Conservation (phyloP, 2,329 filamentous ascomycete genomes). For the Ilyonectria sp. region DNA sequence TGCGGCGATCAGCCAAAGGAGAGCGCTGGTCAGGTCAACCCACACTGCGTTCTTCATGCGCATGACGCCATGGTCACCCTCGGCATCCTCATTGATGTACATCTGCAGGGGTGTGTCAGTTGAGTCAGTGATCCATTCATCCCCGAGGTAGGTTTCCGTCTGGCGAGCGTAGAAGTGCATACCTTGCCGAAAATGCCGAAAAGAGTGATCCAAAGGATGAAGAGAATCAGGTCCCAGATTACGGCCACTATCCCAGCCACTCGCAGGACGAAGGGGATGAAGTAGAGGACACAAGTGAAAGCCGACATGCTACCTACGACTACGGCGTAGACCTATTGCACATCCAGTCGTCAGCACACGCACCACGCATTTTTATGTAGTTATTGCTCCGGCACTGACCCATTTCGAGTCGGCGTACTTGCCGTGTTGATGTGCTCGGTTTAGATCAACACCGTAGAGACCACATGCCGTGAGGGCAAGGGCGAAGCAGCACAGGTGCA, state of each 20-base stretch:
- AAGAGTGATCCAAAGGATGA: constrained; percentile 84
- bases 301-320: constrained; percentile 77
- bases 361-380: neutral
- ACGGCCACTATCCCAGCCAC: constrained; percentile 67
- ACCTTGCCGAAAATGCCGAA: constrained; percentile 87
- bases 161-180: constrained; percentile 35
- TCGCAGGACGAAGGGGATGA: constrained; percentile 73
- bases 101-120: constrained; percentile 57
- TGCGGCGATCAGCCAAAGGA: constrained; percentile 81
- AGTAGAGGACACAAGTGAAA: constrained; percentile 75
- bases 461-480: constrained; percentile 84
- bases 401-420: constrained; percentile 76
- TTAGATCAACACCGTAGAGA: constrained; percentile 81
- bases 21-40: constrained; percentile 81
- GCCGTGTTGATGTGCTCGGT: constrained; percentile 64
- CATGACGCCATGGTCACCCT: constrained; percentile 74
- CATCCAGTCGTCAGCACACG: constrained; percentile 7
- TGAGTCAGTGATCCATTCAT: constrained; percentile 29
- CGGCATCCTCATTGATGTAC: constrained; percentile 79
- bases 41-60: constrained; percentile 92
- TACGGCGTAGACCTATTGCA: constrained; percentile 76
- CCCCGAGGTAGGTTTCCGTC: neutral
- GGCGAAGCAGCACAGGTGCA: constrained; percentile 85
- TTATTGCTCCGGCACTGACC: constrained; percentile 62
- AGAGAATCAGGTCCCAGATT: constrained; percentile 79